Conservation (phyloP, 2,329 filamentous ascomycete species). For the Cercospora zeae-maydis region DNA sequence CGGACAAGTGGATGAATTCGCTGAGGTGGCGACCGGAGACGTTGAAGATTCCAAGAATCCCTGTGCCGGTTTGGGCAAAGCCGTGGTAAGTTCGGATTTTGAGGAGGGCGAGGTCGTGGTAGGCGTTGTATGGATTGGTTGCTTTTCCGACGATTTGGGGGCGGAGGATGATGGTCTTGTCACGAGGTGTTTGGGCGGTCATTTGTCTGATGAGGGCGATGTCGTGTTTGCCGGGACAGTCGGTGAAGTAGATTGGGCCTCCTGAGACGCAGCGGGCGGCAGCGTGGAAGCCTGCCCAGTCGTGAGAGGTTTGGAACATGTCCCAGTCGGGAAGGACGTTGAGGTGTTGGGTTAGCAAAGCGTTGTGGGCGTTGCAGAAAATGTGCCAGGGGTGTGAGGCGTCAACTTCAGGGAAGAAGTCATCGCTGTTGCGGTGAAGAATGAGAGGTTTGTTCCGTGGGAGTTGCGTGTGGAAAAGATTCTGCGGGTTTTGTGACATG, state of each 20-base stretch:
- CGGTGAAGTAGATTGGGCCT: constrained; percentile 91
- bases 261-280: constrained; percentile 86
- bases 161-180: constrained; percentile 74
- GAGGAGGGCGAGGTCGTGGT: constrained; percentile 68
- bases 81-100: constrained; percentile 79
- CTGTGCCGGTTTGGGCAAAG: constrained; percentile 62
- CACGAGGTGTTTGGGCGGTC: constrained; percentile 67
- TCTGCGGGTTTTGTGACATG: constrained; percentile 87
- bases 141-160: constrained; percentile 71
- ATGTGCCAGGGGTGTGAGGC: constrained; percentile 90
- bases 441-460: constrained; percentile 70
- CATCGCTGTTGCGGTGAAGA: constrained; percentile 78
- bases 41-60: constrained; percentile 84
- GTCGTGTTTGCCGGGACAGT: constrained; percentile 79
- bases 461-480: constrained; percentile 80
- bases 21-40: constrained; percentile 59
- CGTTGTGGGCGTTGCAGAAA: constrained; percentile 89
- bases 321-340: constrained; percentile 85
- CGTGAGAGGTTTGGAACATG: constrained; percentile 66
- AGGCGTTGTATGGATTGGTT: constrained; percentile 69
- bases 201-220: constrained; percentile 73
- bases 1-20: constrained; percentile 66
- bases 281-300: constrained; percentile 79
- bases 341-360: constrained; percentile 74
- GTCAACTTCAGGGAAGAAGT: constrained; percentile 83